Percentiles rank a stretch among this genome's conserved stretches.
Evolutionary conservation across 2,329 filamentous ascomycete genomes (phyloP).

Genomic region (Penicillium janthinellum): DNA sequence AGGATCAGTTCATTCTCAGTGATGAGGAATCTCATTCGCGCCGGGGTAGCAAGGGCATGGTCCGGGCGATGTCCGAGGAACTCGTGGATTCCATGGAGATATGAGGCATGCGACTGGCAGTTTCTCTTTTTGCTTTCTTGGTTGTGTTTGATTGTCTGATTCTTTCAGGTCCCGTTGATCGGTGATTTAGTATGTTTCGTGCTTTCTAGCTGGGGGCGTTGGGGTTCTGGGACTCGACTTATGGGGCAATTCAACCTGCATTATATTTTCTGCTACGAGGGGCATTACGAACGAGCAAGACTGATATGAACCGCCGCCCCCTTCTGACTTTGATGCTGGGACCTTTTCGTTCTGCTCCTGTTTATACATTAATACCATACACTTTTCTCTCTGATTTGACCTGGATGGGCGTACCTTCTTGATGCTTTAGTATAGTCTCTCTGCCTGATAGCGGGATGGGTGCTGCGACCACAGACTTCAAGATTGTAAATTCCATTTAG

Average conservation of each 20-base stretch:
- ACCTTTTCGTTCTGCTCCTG: slow-evolving; percentile 15
- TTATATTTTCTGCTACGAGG: slow-evolving; percentile 17
- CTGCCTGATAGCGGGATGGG: not conserved
- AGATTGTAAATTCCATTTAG: too few species aligned
- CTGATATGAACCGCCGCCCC: slow-evolving; percentile 17
- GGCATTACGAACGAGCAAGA: slow-evolving; percentile 16
- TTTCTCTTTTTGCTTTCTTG: slow-evolving; percentile 12
- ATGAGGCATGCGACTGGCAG: slow-evolving; percentile 28
- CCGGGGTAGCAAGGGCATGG: slow-evolving; percentile 46
- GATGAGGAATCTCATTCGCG: slow-evolving; percentile 47
- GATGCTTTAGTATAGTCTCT: not conserved
- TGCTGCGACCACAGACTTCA: not conserved
- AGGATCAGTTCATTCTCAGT: slow-evolving; percentile 48
- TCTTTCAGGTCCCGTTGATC: slow-evolving; percentile 20
- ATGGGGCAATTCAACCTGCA: slow-evolving; percentile 31
- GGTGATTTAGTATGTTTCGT: slow-evolving; percentile 14
- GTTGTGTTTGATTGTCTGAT: slow-evolving; percentile 16
- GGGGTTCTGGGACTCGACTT: slow-evolving; percentile 17
- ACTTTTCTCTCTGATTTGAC: not conserved
- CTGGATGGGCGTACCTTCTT: not conserved
- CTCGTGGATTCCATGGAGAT: slow-evolving; percentile 57
- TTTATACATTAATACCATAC: slow-evolving; percentile 23
- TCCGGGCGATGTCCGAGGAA: slow-evolving; percentile 57
- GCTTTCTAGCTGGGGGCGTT: slow-evolving; percentile 22
- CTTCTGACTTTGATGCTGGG: not conserved